phyloP scores from a whole-genome alignment of 129 eudicot genomes.

The Ambrosia trifida region DNA sequence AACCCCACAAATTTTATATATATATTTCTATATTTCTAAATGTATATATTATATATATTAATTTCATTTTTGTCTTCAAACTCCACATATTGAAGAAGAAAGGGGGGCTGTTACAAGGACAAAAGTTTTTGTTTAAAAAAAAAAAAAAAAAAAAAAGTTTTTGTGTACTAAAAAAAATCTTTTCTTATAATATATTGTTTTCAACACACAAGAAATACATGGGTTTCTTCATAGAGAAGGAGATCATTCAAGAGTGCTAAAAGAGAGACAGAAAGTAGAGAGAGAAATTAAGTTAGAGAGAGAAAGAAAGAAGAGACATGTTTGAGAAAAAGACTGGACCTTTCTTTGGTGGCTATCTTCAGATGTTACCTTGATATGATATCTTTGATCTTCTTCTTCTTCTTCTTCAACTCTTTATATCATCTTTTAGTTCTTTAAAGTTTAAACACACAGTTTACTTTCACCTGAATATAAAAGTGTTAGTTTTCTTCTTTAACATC shows the following conservation, averaged over 20 bases:
- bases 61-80: conserved; percentile 51
- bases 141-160: no score
- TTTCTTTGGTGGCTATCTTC: conserved; percentile 45
- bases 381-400: conserved; percentile 44
- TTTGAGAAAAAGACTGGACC: conserved; percentile 56
- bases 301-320: conserved; percentile 24
- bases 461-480: not conserved
- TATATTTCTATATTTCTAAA: not conserved
- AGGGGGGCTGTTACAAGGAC: conserved; percentile 55
- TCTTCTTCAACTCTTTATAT: not conserved
- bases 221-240: conserved; percentile 13
- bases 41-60: conserved; percentile 9
- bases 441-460: not conserved
- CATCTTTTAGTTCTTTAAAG: conserved; percentile 7
- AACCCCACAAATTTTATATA: conserved; percentile 54
- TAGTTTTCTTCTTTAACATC: not conserved
- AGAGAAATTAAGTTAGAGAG: conserved; percentile 9
- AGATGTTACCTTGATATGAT: conserved; percentile 56
- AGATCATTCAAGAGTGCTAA: conserved; percentile 25
- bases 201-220: not conserved
- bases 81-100: conserved; percentile 59
- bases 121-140: conserved; percentile 54
- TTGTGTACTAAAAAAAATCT: conserved; percentile 65
- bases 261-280: conserved; percentile 42
- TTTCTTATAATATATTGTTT: no score